These are phyloP conservation scores for Sporothrix euskadiensis DNA, from an alignment of 2,329 filamentous ascomycete species.

Conservation along the genomic window DNA sequence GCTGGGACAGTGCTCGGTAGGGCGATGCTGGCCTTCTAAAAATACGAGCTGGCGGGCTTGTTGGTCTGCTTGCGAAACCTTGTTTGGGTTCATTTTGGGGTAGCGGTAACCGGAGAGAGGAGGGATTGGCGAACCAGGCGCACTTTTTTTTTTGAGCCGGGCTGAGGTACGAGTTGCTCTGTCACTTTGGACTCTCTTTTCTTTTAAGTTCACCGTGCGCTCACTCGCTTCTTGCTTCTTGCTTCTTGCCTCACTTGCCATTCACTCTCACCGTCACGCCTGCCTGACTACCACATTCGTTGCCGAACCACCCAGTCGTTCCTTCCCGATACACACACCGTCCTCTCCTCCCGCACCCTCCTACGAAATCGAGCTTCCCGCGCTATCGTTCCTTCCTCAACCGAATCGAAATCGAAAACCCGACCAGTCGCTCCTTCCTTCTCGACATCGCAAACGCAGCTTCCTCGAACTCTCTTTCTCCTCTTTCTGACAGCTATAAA, in stretches of 20 bases:
- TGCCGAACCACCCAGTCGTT: neutral
- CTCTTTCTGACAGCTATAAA: neutral
- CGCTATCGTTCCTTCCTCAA: conserved; percentile 1
- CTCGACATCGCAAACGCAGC: neutral
- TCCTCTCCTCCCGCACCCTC: too few relatives aligned
- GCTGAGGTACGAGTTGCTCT: neutral
- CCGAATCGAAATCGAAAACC: neutral
- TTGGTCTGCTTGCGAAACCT: conserved; percentile 4
- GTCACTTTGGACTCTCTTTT: neutral
- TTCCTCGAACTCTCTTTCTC: neutral
- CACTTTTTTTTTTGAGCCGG: neutral
- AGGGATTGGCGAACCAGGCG: conserved; percentile 1
- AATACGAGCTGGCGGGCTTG: neutral
- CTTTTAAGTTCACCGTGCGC: neutral
- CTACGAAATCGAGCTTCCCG: neutral
- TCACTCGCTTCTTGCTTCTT: neutral
- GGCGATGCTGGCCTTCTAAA: conserved; percentile 7
- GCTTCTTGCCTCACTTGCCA: neutral
- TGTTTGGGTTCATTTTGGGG: conserved; percentile 8
- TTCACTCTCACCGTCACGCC: neutral
- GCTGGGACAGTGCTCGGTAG: conserved; percentile 19
- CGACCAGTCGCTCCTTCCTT: neutral
- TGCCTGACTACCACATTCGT: conserved; percentile 2
- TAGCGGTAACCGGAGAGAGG: conserved; percentile 10
- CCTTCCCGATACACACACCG: neutral